These are phyloP conservation scores for Mychonastes homosphaera DNA, from an alignment of 139 green algal species.

Conservation along the genomic window DNA sequence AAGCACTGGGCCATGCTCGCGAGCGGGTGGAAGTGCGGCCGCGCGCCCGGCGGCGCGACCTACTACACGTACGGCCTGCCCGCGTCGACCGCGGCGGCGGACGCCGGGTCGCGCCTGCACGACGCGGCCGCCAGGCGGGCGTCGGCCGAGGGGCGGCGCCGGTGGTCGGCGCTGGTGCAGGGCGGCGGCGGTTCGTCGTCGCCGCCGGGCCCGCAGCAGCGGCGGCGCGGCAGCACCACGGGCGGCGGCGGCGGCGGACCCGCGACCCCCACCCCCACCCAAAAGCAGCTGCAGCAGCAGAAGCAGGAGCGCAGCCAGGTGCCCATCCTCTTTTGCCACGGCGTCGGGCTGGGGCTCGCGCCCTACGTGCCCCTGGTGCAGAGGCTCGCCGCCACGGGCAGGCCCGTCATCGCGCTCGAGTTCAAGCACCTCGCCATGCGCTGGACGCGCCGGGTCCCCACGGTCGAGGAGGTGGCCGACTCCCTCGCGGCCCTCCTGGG, in stretches of 20 bases:
- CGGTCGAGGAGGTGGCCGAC: constrained; percentile 20
- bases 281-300: too few relatives aligned
- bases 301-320: too few relatives aligned
- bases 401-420: constrained; percentile 36
- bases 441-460: constrained; percentile 28
- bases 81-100: too few relatives aligned
- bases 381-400: constrained; percentile 12
- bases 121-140: too few relatives aligned
- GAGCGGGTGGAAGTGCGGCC: constrained; percentile 7
- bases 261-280: too few relatives aligned
- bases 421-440: constrained; percentile 44
- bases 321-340: constrained; percentile 44
- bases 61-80: constrained; percentile 16
- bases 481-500: constrained; percentile 28
- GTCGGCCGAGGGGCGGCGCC: too few relatives aligned
- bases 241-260: too few relatives aligned
- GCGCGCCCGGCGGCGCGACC: constrained; percentile 5
- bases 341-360: constrained; percentile 38
- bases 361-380: constrained; percentile 34
- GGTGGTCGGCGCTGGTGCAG: too few relatives aligned
- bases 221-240: too few relatives aligned
- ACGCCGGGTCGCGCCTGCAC: too few relatives aligned
- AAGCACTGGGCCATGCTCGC: constrained; percentile 14
- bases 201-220: too few relatives aligned
- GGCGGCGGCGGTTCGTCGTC: too few relatives aligned